A percentile compares a stretch with the other conserved stretches of the same genome.
phyloP scores from a whole-genome alignment of 768 basidiomycete genomes.

The Phaeotremella skinneri region DNA sequence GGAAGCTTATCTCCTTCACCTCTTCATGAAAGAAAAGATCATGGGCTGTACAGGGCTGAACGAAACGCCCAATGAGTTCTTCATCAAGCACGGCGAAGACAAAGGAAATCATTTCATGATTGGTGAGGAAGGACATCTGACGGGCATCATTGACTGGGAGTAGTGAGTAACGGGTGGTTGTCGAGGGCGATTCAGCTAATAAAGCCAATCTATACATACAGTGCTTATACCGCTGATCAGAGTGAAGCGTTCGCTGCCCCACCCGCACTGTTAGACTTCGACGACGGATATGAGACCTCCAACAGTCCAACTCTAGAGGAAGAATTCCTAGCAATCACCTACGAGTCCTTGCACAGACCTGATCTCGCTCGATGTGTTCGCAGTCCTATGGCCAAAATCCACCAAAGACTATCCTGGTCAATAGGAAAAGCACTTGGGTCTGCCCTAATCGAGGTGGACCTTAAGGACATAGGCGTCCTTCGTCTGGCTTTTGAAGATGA shows the following conservation, averaged over 20 bases:
- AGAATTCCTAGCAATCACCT: not conserved
- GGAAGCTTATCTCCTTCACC: conserved; percentile 11
- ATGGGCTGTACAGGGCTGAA: not conserved
- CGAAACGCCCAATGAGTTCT: conserved; percentile 7
- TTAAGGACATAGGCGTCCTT: too few relatives aligned
- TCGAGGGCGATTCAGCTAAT: too few relatives aligned
- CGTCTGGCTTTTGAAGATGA: not conserved
- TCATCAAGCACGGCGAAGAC: conserved; percentile 36
- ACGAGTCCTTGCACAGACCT: not conserved
- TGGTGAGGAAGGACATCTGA: conserved; percentile 34
- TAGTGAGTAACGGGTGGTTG: too few relatives aligned
- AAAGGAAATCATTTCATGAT: conserved; percentile 46
- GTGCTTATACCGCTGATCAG: conserved; percentile 6
- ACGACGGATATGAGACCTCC: too few relatives aligned
- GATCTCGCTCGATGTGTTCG: conserved; percentile 16
- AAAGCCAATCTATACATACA: too few relatives aligned
- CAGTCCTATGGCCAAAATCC: conserved; percentile 4
- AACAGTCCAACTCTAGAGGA: too few relatives aligned
- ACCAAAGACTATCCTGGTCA: conserved; percentile 1
- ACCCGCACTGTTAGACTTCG: not conserved
- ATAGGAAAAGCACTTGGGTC: not conserved
- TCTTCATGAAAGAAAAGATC: not conserved
- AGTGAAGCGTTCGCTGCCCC: conserved; percentile 14
- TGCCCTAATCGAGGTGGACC: too few relatives aligned
- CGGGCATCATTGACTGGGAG: conserved; percentile 51